Evolutionary conservation across 768 basidiomycete species (phyloP), one percentile per base, ranked within the genome.

Genomic region (Mycena rebaudengoi): DNA sequence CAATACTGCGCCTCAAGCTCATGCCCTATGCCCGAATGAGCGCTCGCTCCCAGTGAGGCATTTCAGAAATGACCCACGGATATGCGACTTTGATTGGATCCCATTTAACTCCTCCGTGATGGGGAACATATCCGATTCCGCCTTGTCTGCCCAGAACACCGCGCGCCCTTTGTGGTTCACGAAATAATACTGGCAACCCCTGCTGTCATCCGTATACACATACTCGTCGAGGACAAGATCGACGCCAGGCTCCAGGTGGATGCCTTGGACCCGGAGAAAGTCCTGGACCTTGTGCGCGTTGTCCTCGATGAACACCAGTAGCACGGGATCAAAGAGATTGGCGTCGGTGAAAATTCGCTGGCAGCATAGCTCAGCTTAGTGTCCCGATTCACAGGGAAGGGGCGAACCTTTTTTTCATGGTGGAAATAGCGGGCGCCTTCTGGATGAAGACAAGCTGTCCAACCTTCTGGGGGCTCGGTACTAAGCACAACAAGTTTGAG

Each of bases 371-470:
- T 55, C 41, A 50, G 7, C 25, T 32, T 32, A 0, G 14, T 25
- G 18, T 50, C 30, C 16, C 18, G 8, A 40, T 28, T 40, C n/a
- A 5, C 11, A 44, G 7, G 28, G 33, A 7, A 12, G 20, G 14
- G 2, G 67, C 79, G 11, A 48, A 87, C 88, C 74, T 80, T 81
- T 6, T 75, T 65, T 46, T 60, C n/a, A 58, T 88, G 78, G 65
- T 80, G 81, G 58, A 85, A 91, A 68, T 89, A 91, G 18, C 83
- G 78, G 16, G 79, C 82, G 7, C 89, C 89, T 72, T 91, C 89
- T 0, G 89, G 88, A 66, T 90, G 89, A 2, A 78, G 73, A 32
- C 76, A 75, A 1, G 80, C 71, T 7, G 33, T 71, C 89, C 89
- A 90, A 0, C 79, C 83, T 4, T 20, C 7, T 0, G 76, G 77